Conservation (phyloP, 225 moss, liverwort and hornwort genomes). For the Anthoceros angustus region DNA sequence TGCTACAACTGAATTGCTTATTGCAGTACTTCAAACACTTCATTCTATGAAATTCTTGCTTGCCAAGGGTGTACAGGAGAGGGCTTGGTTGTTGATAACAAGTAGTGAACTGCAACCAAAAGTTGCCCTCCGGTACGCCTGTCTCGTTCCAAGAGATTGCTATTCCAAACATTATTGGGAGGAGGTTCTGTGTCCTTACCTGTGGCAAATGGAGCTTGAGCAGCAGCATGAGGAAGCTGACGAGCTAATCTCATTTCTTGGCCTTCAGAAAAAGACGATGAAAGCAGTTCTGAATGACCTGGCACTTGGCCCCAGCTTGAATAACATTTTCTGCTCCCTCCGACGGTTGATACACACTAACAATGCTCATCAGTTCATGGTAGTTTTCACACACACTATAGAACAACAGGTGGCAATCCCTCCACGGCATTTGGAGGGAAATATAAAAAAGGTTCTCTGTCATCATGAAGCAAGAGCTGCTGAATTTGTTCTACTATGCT, state of each 20-base stretch:
- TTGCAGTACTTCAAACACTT: conserved; percentile 8
- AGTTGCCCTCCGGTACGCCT: conserved; percentile 11
- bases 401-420: not conserved
- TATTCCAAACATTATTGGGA: not conserved
- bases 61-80: not conserved
- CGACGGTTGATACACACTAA: not conserved
- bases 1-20: conserved; percentile 11
- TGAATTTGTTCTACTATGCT: not conserved
- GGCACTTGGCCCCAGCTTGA: not conserved
- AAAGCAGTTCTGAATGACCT: not conserved
- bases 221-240: conserved; percentile 1
- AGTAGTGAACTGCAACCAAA: conserved; percentile 9
- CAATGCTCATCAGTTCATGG: not conserved
- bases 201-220: conserved; percentile 1
- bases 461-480: not conserved
- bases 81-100: conserved; percentile 9
- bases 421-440: not conserved
- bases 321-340: not conserved
- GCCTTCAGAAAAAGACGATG: not conserved
- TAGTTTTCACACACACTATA: not conserved
- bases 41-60: conserved; percentile 7
- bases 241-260: not conserved
- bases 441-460: not conserved
- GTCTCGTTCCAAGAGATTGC: conserved; percentile 3
- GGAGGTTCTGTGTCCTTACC: not conserved